Base-by-base conservation (phyloP, 2,329 filamentous ascomycete genomes). In the Elsinoe batatas region DNA sequence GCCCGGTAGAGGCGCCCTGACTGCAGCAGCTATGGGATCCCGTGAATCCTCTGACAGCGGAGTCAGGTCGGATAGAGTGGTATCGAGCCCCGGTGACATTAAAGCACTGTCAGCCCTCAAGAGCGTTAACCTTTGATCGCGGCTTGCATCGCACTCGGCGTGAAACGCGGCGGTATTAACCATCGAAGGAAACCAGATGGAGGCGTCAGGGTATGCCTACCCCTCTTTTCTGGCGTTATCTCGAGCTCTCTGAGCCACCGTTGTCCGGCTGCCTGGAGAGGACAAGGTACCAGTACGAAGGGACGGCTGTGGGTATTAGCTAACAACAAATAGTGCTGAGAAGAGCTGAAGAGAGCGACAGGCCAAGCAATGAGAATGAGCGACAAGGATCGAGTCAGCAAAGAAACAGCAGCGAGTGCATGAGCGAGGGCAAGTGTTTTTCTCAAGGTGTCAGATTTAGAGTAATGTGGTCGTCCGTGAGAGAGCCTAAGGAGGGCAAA, bases 171-270 rank as follows among this genome's bases (percentile, higher is more conserved):
- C 32, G 18, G 47, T 51, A 37, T 51, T 22, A 5, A 51, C 47
- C 47, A 51, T 51, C 11, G 47, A 38, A 51, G n/a, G 7, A n/a
- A 51, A 33, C 2, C 13, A 26, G 33, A n/a, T 11, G 11, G 20
- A 18, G 33, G 33, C n/a, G 47, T 32, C 26, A 26, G 26, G 8
- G 44, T n/a, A 26, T 6, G 33, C 38, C 33, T 51, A 51, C 47
- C 47, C 47, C 47, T 51, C 47, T 51, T 51, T 22, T 44, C 20
- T 44, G 32, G 47, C 47, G 47, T 51, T 51, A 51, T 51, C 47
- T 44, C 40, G 17, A 51, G 47, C 47, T 35, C 15, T n/a, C 32
- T 22, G 47, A 51, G 47, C 47, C 35, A 49, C 44, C 26, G 44
- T 49, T 49, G 44, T 10, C 12, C n/a, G 26, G 13, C 44, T 49